Evolutionary conservation across 2,329 filamentous ascomycete genomes (phyloP).

Genomic region (Aspergillus aculeatus): DNA sequence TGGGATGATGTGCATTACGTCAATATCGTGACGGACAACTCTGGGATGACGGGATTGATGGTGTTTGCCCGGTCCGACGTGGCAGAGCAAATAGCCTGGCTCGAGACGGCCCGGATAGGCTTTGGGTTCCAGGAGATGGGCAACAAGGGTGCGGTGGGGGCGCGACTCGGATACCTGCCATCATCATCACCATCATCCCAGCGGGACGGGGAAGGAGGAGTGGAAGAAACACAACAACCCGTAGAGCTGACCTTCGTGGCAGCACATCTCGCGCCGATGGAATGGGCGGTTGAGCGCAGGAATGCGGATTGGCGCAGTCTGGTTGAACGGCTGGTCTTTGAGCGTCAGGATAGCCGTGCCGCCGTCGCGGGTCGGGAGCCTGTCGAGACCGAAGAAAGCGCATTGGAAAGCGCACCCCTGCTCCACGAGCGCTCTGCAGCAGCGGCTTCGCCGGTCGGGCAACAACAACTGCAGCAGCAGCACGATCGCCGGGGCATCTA

Average conservation of each 20-base stretch:
- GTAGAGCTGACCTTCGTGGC: conserved; percentile 80
- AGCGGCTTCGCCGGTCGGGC: conserved; percentile 23
- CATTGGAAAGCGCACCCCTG: conserved; percentile 32
- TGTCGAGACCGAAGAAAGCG: conserved; percentile 39
- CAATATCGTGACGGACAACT: conserved; percentile 68
- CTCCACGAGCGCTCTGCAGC: conserved; percentile 24
- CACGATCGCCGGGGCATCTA: conserved; percentile 58
- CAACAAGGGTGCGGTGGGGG: conserved; percentile 88
- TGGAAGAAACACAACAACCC: conserved; percentile 25
- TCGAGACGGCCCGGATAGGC: conserved; percentile 79
- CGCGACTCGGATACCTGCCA: conserved; percentile 63
- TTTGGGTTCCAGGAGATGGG: conserved; percentile 86
- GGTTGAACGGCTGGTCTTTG: conserved; percentile 74
- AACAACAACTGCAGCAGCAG: conserved; percentile 9
- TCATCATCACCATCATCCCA: conserved; percentile 26
- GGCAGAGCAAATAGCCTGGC: conserved; percentile 57
- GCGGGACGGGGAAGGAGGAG: conserved; percentile 24
- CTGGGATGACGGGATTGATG: conserved; percentile 88
- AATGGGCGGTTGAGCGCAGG: conserved; percentile 69
- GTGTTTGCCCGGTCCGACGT: conserved; percentile 70
- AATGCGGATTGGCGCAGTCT: conserved; percentile 90
- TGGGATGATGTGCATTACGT: conserved; percentile 57
- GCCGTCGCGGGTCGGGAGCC: conserved; percentile 28
- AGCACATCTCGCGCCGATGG: conserved; percentile 85
- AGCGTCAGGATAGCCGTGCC: conserved; percentile 6